Conservation (phyloP, 2,329 filamentous ascomycete species). For the Cordyceps fumosorosea region DNA sequence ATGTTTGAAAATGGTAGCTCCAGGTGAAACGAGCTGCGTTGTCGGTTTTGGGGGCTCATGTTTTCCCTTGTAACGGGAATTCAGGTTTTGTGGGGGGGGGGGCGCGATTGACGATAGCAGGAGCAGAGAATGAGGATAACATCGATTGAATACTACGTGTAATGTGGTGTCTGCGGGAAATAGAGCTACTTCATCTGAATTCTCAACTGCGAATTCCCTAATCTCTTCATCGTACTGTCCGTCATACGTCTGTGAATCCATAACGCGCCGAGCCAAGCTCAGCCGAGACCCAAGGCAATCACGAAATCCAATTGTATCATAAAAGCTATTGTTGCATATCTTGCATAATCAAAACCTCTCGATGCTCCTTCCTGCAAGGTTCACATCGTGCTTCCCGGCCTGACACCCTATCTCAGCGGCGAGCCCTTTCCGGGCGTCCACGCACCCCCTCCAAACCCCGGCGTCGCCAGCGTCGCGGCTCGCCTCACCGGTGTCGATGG, state of each 20-base stretch:
- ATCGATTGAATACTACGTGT: neutral
- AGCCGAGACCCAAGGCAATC: neutral
- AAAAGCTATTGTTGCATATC: neutral
- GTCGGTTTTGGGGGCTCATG: neutral
- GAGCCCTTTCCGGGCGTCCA: constrained; percentile 43
- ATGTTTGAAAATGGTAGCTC: neutral
- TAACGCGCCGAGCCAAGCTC: neutral
- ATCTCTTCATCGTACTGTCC: neutral
- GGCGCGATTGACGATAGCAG: neutral
- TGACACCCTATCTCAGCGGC: constrained; percentile 23
- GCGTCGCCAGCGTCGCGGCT: constrained; percentile 30
- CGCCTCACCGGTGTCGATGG: constrained; percentile 43
- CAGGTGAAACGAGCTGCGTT: neutral
- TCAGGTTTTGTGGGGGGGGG: neutral
- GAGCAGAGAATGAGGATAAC: neutral
- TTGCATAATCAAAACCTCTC: neutral
- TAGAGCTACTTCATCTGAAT: neutral
- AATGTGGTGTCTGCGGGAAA: neutral
- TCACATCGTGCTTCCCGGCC: neutral
- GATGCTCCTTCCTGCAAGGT: neutral
- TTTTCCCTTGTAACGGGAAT: neutral
- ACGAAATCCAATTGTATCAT: neutral
- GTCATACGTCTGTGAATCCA: neutral
- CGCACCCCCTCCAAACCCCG: constrained; percentile 30
- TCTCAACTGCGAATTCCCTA: neutral